Evolutionary conservation across 2,329 filamentous ascomycete genomes (phyloP).

Genomic region (Lasiodiplodia hormozganensis): DNA sequence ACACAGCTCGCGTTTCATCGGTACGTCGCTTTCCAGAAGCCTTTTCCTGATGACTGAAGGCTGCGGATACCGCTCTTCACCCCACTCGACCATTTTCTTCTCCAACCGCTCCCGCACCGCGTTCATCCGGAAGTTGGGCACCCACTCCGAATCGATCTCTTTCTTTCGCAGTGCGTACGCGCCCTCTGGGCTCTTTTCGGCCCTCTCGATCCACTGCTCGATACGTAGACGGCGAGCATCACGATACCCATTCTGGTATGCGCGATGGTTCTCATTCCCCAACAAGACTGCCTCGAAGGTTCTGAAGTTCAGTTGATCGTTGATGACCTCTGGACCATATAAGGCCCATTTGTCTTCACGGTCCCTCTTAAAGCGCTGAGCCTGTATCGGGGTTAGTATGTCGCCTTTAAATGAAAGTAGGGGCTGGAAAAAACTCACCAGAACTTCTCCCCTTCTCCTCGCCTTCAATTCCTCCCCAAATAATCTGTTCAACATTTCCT

Average conservation of each 20-base stretch:
- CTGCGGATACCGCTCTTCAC: background rate
- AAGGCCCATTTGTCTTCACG: slow-evolving; percentile 3
- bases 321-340: background rate
- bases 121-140: slow-evolving; percentile 15
- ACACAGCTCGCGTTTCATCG: slow-evolving; percentile 6
- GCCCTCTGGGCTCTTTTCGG: background rate
- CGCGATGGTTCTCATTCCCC: slow-evolving; percentile 13
- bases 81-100: slow-evolving; percentile 10
- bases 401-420: background rate
- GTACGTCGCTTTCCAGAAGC: slow-evolving; percentile 8
- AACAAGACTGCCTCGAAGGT: slow-evolving; percentile 9
- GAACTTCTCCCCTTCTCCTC: background rate
- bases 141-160: slow-evolving; percentile 9
- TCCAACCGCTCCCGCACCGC: slow-evolving; percentile 1
- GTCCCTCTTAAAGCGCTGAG: slow-evolving; percentile 2
- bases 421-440: slow-evolving; percentile 1
- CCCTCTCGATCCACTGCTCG: background rate
- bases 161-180: background rate
- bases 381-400: background rate
- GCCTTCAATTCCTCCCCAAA: slow-evolving; percentile 18
- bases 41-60: background rate
- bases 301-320: slow-evolving; percentile 1
- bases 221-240: slow-evolving; percentile 11
- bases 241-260: slow-evolving; percentile 11
- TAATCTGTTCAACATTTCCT: background rate